Conservation (phyloP, 192 early-diverging fungal genomes). For the Kickxella alabastrina region DNA sequence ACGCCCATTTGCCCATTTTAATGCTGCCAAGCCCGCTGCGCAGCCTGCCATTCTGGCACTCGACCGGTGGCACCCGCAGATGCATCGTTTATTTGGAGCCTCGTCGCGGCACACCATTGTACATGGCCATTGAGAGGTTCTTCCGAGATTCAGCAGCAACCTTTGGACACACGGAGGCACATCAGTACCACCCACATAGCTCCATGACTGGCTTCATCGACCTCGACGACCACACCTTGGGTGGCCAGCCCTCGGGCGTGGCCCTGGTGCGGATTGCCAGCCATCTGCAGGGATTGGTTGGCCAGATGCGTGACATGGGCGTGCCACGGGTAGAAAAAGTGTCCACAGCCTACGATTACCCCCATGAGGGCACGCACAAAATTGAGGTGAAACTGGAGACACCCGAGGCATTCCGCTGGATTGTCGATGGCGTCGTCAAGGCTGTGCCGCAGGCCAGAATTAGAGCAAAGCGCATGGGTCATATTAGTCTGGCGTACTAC, state of each 20-base stretch:
- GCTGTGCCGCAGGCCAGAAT: constrained; percentile 25
- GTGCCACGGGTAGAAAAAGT: constrained; percentile 10
- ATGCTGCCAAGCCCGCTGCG: constrained; percentile 15
- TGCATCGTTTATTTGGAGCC: constrained; percentile 49
- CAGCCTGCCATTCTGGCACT: constrained; percentile 17
- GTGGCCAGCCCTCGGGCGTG: background rate
- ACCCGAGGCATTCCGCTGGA: constrained; percentile 21
- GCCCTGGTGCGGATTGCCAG: constrained; percentile 10
- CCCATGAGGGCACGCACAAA: constrained; percentile 40
- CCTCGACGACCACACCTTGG: constrained; percentile 1
- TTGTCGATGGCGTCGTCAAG: constrained; percentile 10
- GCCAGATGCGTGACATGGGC: background rate
- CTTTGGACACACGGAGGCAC: constrained; percentile 34
- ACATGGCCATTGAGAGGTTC: constrained; percentile 34
- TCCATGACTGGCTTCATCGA: constrained; percentile 52
- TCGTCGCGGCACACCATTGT: constrained; percentile 18
- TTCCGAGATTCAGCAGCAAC: constrained; percentile 11
- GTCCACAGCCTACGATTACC: constrained; percentile 21
- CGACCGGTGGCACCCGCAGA: constrained; percentile 13
- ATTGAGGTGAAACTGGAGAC: constrained; percentile 37
- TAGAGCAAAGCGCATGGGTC: constrained; percentile 32
- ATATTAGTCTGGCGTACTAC: constrained; percentile 41
- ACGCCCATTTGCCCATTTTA: background rate
- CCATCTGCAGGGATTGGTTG: constrained; percentile 8
- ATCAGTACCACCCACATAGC: constrained; percentile 47